Evolutionary conservation across 306 rosid genomes (phyloP), one percentile per base, ranked within the genome.

Genomic region (Fragaria nilgerrensis): DNA sequence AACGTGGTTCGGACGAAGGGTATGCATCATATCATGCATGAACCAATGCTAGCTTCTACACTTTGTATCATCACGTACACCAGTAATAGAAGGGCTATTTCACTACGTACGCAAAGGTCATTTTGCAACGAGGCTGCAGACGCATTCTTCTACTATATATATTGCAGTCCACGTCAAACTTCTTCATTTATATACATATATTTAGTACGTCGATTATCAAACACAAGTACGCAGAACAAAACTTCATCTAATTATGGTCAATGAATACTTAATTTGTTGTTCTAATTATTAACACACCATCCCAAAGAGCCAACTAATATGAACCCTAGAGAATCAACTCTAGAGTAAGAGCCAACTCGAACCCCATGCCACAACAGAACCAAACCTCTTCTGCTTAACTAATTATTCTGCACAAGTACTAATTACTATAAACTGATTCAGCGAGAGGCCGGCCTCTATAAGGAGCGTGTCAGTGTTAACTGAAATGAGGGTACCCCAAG

Each of bases 1-100:
- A 43, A 74, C 69, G 56, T 58, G 77, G 56, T 25, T 74, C 48
- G 55, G 43, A 25, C 55, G 56, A 74, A 59, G 29, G 77, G 25
- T 56, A 44, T 10, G 14, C 14, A 44, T 44, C 14, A 10, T 39
- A 39, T 39, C 6, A 32, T 32, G 41, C 68, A 5, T 58, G 68
- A 58, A 36, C 8, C 41, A 27, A 22, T 0, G 7, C 6, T 23
- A 22, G 32, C 59, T 13, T 68, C 23, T 55, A 22, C 36, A 0
- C 9, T 41, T 0, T 37, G 37, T 7, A 39, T 39, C 43, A 39
- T 39, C 43, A 39, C 5, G 43, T 39, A 39, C 44, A 7, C 8
- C 44, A 41, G 10, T 41, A 41, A 29, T 61, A 32, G 4, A 64
- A 55, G 69, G 6, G 22, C 29, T 12, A 49, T 72, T 73, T 53